Evolutionary conservation across 1,284 basidiomycete genomes (phyloP).

Genomic region (Tremellales sp.): DNA sequence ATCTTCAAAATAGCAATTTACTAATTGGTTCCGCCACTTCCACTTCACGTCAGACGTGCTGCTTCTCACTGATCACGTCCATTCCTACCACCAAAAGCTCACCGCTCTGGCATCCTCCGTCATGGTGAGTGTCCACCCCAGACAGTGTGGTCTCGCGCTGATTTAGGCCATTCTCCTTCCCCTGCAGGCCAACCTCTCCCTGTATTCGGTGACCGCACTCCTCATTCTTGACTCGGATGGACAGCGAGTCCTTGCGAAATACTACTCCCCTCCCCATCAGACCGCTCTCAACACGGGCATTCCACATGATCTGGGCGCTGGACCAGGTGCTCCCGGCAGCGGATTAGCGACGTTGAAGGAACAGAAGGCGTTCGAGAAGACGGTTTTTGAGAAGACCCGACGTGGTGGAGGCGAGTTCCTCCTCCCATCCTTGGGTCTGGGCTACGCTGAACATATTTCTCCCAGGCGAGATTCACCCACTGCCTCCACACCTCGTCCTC

Average conservation of each 20-base stretch:
- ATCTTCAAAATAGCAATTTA: no score
- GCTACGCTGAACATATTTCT: not conserved
- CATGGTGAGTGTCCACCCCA: no score
- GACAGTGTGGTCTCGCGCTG: no score
- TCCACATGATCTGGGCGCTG: conserved; percentile 50
- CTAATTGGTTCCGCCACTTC: no score
- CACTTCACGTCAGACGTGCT: no score
- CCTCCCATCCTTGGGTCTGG: not conserved
- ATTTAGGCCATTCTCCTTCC: not conserved
- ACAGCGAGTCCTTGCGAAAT: conserved; percentile 90
- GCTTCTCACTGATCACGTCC: no score
- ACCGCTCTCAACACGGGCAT: conserved; percentile 50
- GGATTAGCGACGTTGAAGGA: conserved; percentile 69
- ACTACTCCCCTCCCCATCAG: conserved; percentile 65
- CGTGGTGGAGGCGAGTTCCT: conserved; percentile 71
- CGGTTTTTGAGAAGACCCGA: conserved; percentile 90
- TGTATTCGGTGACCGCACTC: conserved; percentile 82
- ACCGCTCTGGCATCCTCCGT: no score
- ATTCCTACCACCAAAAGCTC: no score
- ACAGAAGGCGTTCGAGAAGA: conserved; percentile 92
- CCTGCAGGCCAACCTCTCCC: conserved; percentile 65
- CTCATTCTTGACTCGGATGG: conserved; percentile 92
- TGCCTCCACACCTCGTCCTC: conserved; percentile 79
- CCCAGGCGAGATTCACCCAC: conserved; percentile 89
- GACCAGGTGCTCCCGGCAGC: conserved; percentile 41